Base-by-base conservation (phyloP, 139 green algal species). In the Coelastrella sp. region DNA sequence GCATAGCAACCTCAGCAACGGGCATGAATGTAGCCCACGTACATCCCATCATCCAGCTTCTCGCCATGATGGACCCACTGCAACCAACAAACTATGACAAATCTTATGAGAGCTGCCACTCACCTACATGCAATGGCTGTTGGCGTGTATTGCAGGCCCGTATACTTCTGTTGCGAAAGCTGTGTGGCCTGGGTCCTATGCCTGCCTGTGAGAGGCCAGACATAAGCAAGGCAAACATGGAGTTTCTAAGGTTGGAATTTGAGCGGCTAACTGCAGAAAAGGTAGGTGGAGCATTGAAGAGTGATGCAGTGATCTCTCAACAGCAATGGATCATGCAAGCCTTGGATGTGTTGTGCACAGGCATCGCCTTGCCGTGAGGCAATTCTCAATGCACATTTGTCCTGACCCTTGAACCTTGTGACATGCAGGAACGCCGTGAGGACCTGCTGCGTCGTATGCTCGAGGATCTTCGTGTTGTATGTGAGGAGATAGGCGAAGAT, bases 241-340 rank as follows among this genome's bases (percentile, higher is more conserved):
- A 91, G 38, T 91, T 86, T 69, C 79, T 91, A n/a, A 37, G 79
- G 35, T 67, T 90, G 71, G 89, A 90, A 59, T 83, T 89, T 64
- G 74, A 79, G 40, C 87, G 85, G 19, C 85, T 91, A 43, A 11
- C 68, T 5, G 79, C 72, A 25, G 87, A 91, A 48, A 86, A 77
- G 89, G 89, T 89, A 21, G 27, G 79, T 57, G 45, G 11, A 57
- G 45, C 45, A 64, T 21, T 32, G 53, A 4, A 64, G 15, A 13
- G 11, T 57, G 45, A n/a, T n/a, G n/a, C n/a, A n/a, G n/a, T n/a
- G n/a, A n/a, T n/a, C n/a, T n/a, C n/a, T n/a, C n/a, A n/a, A n/a
- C n/a, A n/a, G n/a, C n/a, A n/a, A n/a, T n/a, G n/a, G n/a, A n/a
- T n/a, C n/a, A n/a, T n/a, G n/a, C n/a, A n/a, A n/a, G n/a, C n/a